Evolutionary conservation across 2,329 filamentous ascomycete species (phyloP), one percentile per base, ranked within the genome.

Genomic region (Epicoccum nigrum): DNA sequence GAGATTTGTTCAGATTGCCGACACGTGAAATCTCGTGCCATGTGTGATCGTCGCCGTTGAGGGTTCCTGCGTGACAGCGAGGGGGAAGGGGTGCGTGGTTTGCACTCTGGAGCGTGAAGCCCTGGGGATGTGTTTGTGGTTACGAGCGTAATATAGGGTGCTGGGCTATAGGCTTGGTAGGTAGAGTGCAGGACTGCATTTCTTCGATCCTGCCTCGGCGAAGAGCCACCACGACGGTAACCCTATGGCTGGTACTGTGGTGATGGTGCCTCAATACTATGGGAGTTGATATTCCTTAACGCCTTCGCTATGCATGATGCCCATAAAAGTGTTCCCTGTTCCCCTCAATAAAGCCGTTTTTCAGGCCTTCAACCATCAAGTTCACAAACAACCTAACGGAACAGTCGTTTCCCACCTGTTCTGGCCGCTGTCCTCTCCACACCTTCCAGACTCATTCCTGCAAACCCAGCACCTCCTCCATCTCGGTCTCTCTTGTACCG

Each of bases 401-500:
- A 81, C 51, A 80, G 44, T 50, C 73, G 72, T 64, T 69, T 71
- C 21, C 78, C 78, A 4, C 77, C 77, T 47, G 74, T 77, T 56
- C 76, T 70, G 5, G 70, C 71, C 38, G 77, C 72, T 20, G 75
- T 70, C 58, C 73, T 71, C 69, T 79, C 74, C 57, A 72, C 69
- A 0, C 78, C 78, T 54, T 79, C 76, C 50, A 80, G 46, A 65
- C 78, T 80, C 64, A 80, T 63, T 1, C 78, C 79, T 31, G 76
- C 76, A 55, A 80, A 79, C 1, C 79, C 79, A 5, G 79, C 77
- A 1, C 83, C 84, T 0, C 85, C 84, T 27, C 86, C 85, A 63
- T 87, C 86, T 4, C 82, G 77, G 19, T 82, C 77, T 35, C 81
- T 71, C 67, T 83, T 87, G 70, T 90, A 89, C 40, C 88, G 79